These are phyloP conservation scores for Punctularia strigosozonata DNA, from an alignment of 768 basidiomycete species.

Conservation along the genomic window DNA sequence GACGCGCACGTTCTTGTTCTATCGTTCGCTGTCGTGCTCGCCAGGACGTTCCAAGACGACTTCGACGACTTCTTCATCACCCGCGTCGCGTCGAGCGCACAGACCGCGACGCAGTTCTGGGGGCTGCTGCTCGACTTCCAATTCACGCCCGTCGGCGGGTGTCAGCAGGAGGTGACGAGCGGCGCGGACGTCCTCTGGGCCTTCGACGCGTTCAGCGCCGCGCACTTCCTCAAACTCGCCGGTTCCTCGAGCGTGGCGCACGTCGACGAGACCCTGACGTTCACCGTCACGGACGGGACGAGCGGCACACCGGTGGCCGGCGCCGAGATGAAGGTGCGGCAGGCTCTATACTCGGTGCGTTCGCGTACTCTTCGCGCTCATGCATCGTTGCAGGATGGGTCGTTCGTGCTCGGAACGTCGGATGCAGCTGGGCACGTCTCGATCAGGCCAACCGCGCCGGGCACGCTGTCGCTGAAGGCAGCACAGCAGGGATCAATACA, in stretches of 20 bases:
- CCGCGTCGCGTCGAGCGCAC: constrained; percentile 19
- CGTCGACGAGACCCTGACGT: constrained; percentile 14
- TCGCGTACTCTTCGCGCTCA: too few relatives aligned
- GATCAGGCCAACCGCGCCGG: too few relatives aligned
- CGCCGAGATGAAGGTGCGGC: too few relatives aligned
- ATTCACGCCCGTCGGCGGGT: constrained; percentile 26
- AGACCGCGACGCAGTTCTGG: constrained; percentile 25
- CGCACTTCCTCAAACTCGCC: constrained; percentile 22
- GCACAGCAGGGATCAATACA: too few relatives aligned
- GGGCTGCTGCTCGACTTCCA: constrained; percentile 23
- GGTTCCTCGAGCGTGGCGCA: constrained; percentile 16
- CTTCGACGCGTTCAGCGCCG: constrained; percentile 24
- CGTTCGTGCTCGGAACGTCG: too few relatives aligned
- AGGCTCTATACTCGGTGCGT: too few relatives aligned
- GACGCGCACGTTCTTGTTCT: too few relatives aligned
- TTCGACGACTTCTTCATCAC: constrained; percentile 35
- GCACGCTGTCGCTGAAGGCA: too few relatives aligned
- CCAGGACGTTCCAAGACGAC: constrained; percentile 20
- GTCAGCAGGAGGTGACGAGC: constrained; percentile 23
- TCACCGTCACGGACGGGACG: constrained; percentile 27
- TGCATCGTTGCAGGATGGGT: too few relatives aligned
- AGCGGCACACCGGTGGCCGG: constrained; percentile 21
- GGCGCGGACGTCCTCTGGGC: constrained; percentile 25
- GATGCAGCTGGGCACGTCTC: too few relatives aligned
- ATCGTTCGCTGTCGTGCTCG: too few relatives aligned